phyloP scores from a whole-genome alignment of 768 basidiomycete genomes.

The Agrocybe pediades region DNA sequence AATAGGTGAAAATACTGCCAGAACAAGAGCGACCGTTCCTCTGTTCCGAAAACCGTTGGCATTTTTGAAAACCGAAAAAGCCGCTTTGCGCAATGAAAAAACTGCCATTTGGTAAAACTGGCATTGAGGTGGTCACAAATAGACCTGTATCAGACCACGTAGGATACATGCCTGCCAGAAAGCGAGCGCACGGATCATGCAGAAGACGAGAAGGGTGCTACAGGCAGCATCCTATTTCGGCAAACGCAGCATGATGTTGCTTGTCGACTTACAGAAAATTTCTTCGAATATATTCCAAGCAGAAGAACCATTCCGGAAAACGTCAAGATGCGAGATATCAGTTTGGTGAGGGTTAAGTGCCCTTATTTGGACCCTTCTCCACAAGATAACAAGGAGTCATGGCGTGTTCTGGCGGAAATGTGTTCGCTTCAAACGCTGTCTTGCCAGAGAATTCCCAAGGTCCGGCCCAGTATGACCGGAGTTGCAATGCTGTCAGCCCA shows the following conservation, averaged over 20 bases:
- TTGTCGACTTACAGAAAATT: neutral
- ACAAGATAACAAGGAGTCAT: neutral
- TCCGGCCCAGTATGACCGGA: neutral
- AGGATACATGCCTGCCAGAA: conserved; percentile 7
- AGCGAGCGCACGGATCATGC: neutral
- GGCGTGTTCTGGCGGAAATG: neutral
- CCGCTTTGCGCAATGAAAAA: too few relatives aligned
- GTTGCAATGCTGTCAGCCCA: too few relatives aligned
- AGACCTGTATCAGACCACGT: neutral
- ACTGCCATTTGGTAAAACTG: conserved; percentile 1
- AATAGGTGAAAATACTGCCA: neutral
- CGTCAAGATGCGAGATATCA: too few relatives aligned
- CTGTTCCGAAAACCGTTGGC: conserved; percentile 13
- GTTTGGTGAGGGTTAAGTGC: too few relatives aligned
- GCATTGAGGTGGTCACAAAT: neutral
- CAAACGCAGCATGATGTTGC: neutral
- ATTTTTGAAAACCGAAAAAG: conserved; percentile 24
- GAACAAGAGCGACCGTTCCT: neutral
- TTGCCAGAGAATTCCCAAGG: neutral
- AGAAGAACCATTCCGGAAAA: too few relatives aligned
- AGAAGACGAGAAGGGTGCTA: conserved; percentile 4
- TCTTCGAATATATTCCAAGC: neutral
- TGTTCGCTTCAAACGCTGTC: neutral
- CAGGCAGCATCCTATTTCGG: neutral
- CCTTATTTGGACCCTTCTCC: neutral